A percentile compares a stretch with the other conserved stretches of the same genome.
Evolutionary conservation across 768 basidiomycete species (phyloP).

Genomic region (Macrolepiota fuliginosa): DNA sequence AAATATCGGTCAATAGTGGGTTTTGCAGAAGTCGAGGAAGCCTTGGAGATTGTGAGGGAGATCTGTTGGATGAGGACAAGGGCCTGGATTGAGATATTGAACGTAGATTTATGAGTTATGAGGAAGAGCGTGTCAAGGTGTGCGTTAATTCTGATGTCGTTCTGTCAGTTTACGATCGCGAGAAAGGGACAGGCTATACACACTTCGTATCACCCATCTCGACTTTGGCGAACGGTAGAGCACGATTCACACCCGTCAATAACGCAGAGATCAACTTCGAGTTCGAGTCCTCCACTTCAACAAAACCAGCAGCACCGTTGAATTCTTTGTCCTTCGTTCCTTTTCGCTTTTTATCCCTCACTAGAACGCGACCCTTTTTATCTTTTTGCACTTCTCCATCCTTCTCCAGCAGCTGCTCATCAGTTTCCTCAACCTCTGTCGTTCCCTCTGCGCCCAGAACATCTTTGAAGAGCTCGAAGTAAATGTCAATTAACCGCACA

Average conservation of each 20-base stretch:
- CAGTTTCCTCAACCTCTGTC: constrained; percentile 25
- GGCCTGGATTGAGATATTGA: constrained; percentile 94
- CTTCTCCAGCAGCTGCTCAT: constrained; percentile 40
- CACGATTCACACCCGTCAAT: constrained; percentile 92
- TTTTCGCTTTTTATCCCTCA: constrained; percentile 30
- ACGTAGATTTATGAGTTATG: constrained; percentile 93
- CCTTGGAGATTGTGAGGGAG: constrained; percentile 46
- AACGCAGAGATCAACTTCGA: constrained; percentile 87
- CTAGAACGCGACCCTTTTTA: constrained; percentile 13
- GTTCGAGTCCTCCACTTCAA: constrained; percentile 75
- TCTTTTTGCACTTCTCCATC: constrained; percentile 29
- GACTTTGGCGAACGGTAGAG: constrained; percentile 87
- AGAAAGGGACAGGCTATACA: constrained; percentile 19
- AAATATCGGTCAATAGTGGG: constrained; percentile 67
- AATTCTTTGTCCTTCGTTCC: constrained; percentile 40
- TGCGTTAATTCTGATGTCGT: constrained; percentile 58
- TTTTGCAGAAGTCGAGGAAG: constrained; percentile 35
- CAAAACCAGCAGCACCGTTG: constrained; percentile 62
- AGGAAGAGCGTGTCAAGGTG: constrained; percentile 94
- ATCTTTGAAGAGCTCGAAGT: constrained; percentile 93
- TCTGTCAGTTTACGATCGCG: background rate
- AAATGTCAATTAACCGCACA: constrained; percentile 77
- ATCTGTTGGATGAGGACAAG: constrained; percentile 89
- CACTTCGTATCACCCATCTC: constrained; percentile 67
- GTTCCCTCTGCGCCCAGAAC: constrained; percentile 64